Evolutionary conservation across 2,329 filamentous ascomycete genomes (phyloP), one percentile per base, ranked within the genome.

Genomic region (Arthrobotrys pseudoclavata): DNA sequence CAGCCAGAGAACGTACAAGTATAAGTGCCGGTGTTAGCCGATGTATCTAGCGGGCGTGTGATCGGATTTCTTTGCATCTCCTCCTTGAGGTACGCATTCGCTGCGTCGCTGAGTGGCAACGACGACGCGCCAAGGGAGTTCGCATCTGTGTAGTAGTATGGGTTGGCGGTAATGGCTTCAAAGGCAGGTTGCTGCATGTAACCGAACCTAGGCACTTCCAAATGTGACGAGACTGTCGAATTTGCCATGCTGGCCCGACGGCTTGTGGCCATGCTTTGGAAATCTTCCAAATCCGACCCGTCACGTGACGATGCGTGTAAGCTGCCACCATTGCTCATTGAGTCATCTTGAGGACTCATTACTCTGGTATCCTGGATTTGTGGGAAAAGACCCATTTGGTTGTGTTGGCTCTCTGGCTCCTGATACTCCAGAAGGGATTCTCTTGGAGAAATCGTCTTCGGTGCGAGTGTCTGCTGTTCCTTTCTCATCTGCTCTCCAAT

Each of bases 1-100:
- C 96, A 98, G 10, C 94, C 93, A 82, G 97, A 94, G 82, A 97
- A 97, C 0, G 94, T 97, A 84, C 96, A 99, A 0, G 94, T 97
- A 85, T 97, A 99, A 0, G 94, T 97, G 12, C 95, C 95, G 20
- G 90, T 88, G 80, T 97, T 92, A 0, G 93, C 92, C 15, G 86
- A 86, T 1, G 74, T 77, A 42, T 77, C 74, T 12, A 77, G 48
- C 3, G 74, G 74, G 9, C 74, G 50, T 26, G 74, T 9, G 24
- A 77, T 71, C 0, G 52, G 60, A 9, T 76, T 52, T 20, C 60
- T 42, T 31, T 45, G 31, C 40, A 77, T 60, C 18, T 77, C 74
- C 6, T 77, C 74, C 20, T 77, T 77, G 52, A 77, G 57, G 20
- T 77, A 77, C 7, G 48, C 45, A 26, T 40, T 53, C 13, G 61